Percentiles rank a stretch among this genome's conserved stretches.
These are phyloP conservation scores for Scleromitrula shiraiana DNA, from an alignment of 2,329 filamentous ascomycete species.

Conservation along the genomic window DNA sequence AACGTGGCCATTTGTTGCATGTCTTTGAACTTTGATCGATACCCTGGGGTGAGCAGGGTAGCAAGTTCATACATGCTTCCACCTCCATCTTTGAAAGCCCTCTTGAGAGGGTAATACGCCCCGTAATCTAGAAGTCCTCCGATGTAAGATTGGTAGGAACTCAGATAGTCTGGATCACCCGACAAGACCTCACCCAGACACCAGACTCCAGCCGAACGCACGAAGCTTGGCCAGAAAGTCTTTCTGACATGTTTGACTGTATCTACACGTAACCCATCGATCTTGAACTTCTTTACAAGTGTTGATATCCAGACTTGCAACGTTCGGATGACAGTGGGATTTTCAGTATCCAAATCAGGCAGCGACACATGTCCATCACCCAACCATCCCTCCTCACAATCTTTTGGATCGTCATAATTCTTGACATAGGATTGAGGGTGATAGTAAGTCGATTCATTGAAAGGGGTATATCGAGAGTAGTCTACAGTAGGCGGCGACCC, in stretches of 20 bases:
- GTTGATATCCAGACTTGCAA: slow-evolving; percentile 30
- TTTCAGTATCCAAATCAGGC: slow-evolving; percentile 12
- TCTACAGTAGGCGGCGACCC: slow-evolving; percentile 6
- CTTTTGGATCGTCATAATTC: slow-evolving; percentile 2
- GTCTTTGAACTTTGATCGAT: slow-evolving; percentile 34
- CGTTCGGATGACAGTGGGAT: slow-evolving; percentile 31
- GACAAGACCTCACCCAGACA: slow-evolving; percentile 51
- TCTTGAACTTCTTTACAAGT: slow-evolving; percentile 35
- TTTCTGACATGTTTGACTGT: slow-evolving; percentile 38
- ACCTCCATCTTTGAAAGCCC: slow-evolving; percentile 8
- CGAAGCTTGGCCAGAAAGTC: slow-evolving; percentile 48
- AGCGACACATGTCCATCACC: slow-evolving; percentile 1
- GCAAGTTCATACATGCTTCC: slow-evolving; percentile 25
- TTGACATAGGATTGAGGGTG: slow-evolving; percentile 24
- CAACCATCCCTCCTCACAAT: slow-evolving; percentile 9
- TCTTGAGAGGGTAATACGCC: slow-evolving; percentile 28
- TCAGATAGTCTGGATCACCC: slow-evolving; percentile 31
- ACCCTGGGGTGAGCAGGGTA: slow-evolving; percentile 29
- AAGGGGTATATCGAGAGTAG: slow-evolving; percentile 14
- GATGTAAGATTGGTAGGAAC: slow-evolving; percentile 41
- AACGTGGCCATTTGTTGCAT: slow-evolving; percentile 34
- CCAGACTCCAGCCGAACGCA: slow-evolving; percentile 46
- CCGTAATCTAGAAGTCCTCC: slow-evolving; percentile 52
- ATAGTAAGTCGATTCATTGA: slow-evolving; percentile 30
- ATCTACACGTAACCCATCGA: slow-evolving; percentile 42